These are phyloP conservation scores for Colletotrichum sansevieriae DNA, from an alignment of 2,329 filamentous ascomycete species.

Conservation along the genomic window DNA sequence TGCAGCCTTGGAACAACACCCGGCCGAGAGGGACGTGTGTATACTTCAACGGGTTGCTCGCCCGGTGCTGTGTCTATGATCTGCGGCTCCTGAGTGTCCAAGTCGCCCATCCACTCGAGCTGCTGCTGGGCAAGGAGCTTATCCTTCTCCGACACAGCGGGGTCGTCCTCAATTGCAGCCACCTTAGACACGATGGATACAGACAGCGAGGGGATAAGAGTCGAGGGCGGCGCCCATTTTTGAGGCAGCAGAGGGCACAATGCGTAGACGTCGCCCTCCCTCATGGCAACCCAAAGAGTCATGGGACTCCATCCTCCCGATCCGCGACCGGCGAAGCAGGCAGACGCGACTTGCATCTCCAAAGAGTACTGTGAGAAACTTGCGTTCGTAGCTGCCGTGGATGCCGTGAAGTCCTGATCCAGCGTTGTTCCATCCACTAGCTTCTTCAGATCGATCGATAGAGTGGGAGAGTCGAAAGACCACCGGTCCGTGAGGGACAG, in stretches of 20 bases:
- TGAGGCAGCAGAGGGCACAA: conserved; percentile 90
- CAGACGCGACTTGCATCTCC: conserved; percentile 94
- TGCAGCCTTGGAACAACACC: conserved; percentile 71
- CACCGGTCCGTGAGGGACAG: conserved; percentile 85
- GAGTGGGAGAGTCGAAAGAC: conserved; percentile 86
- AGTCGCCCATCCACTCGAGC: conserved; percentile 75
- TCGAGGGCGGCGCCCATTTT: conserved; percentile 84
- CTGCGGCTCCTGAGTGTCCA: conserved; percentile 73
- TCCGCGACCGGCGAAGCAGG: conserved; percentile 77
- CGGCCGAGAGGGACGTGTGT: conserved; percentile 67
- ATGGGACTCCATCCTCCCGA: conserved; percentile 93
- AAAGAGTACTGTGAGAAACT: conserved; percentile 90
- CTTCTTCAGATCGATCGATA: conserved; percentile 90
- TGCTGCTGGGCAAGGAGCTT: conserved; percentile 74
- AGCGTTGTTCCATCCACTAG: conserved; percentile 85
- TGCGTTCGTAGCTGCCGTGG: conserved; percentile 78
- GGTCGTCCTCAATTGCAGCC: conserved; percentile 72
- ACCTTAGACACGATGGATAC: conserved; percentile 84
- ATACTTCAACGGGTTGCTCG: conserved; percentile 68
- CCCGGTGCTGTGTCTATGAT: conserved; percentile 63
- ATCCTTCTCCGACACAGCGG: conserved; percentile 62
- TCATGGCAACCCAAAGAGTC: conserved; percentile 98
- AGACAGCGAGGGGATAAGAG: conserved; percentile 84
- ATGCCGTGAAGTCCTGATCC: conserved; percentile 86
- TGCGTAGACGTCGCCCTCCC: conserved; percentile 91